Evolutionary conservation across 257 asterid species (phyloP).

Genomic region (Echium plantagineum): DNA sequence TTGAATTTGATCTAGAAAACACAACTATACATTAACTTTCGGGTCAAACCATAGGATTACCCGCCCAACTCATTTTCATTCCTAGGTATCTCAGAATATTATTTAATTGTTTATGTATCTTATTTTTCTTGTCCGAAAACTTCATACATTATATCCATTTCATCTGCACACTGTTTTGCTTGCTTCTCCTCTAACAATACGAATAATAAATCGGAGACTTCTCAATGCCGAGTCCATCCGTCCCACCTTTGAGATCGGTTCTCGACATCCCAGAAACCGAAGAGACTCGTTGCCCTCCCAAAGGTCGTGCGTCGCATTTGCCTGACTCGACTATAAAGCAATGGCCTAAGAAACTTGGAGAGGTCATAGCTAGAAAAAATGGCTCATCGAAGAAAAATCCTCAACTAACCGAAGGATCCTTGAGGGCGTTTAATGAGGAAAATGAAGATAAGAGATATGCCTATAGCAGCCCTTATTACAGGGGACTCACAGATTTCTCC

Average conservation of each 20-base stretch:
- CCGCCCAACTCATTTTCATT: background rate
- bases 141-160: background rate
- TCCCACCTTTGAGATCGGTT: background rate
- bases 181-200: background rate
- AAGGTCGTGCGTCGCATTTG: background rate
- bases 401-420: background rate
- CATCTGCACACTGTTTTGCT: background rate
- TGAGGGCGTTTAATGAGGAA: background rate
- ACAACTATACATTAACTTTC: background rate
- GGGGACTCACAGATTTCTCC: constrained; percentile 3
- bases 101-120: no score
- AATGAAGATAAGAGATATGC: background rate
- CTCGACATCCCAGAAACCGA: background rate
- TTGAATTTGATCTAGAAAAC: background rate
- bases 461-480: background rate
- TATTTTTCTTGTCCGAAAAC: background rate
- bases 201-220: background rate
- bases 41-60: background rate
- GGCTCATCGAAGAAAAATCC: background rate
- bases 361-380: background rate
- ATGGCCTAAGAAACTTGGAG: background rate
- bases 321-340: background rate
- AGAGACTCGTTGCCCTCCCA: background rate
- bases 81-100: background rate
- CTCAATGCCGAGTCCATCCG: background rate